Evolutionary conservation across 106 monocot species (phyloP).

Genomic region (Gastrodia elata): DNA sequence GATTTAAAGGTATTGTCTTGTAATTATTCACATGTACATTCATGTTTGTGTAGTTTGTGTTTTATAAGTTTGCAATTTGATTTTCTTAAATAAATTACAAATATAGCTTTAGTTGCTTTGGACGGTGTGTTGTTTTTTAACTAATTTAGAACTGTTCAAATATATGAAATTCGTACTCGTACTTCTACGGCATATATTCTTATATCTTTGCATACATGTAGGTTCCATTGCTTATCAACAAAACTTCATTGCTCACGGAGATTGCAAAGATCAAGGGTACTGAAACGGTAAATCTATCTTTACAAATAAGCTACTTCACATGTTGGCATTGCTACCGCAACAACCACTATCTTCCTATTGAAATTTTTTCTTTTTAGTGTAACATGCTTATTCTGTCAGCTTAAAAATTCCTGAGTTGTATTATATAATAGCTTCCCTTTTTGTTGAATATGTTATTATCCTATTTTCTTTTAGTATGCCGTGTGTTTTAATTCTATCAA

Average conservation of each 20-base stretch:
- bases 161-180: too few species aligned
- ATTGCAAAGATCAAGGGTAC: slow-evolving; percentile 28
- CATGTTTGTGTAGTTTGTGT: not conserved
- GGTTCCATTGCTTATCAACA: slow-evolving; percentile 41
- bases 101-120: not conserved
- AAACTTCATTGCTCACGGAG: slow-evolving; percentile 26
- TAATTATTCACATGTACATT: not conserved
- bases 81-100: not conserved
- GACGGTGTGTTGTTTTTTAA: not conserved
- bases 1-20: not conserved
- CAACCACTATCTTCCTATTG: not conserved
- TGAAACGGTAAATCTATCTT: slow-evolving; percentile 21
- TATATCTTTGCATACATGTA: slow-evolving; percentile 9
- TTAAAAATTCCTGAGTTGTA: not conserved
- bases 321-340: not conserved
- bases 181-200: not conserved
- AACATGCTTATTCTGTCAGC: not conserved
- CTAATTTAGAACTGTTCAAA: not conserved
- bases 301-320: not conserved
- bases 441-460: not conserved
- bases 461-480: not conserved
- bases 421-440: not conserved
- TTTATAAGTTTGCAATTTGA: not conserved
- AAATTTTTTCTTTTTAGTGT: not conserved
- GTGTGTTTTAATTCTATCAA: not conserved